phyloP scores from a whole-genome alignment of 1,284 basidiomycete species.

The Ceratobasidium sp. region DNA sequence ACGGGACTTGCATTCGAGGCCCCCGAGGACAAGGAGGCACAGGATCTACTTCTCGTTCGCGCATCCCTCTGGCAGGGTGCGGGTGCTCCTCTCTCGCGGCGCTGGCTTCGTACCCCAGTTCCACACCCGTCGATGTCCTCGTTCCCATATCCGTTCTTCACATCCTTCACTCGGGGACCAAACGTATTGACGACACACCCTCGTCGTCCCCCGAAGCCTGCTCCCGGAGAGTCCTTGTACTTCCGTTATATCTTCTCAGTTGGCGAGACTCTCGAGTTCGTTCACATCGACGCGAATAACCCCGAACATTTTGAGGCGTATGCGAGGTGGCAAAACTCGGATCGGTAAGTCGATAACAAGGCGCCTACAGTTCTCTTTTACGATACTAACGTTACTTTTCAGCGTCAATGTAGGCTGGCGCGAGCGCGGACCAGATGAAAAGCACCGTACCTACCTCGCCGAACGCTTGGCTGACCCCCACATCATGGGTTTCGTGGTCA shows the following conservation, averaged over 20 bases:
- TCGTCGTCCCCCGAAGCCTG: conserved; percentile 67
- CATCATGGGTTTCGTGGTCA: conserved; percentile 64
- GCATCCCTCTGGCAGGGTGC: conserved; percentile 70
- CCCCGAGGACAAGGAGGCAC: background rate
- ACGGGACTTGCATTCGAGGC: conserved; percentile 33
- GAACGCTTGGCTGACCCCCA: conserved; percentile 61
- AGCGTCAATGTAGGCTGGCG: conserved; percentile 65
- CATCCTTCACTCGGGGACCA: conserved; percentile 64
- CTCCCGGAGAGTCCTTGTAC: conserved; percentile 64
- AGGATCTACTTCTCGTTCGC: conserved; percentile 58
- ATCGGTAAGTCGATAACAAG: conserved; percentile 52
- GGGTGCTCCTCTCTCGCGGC: conserved; percentile 60
- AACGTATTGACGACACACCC: conserved; percentile 68
- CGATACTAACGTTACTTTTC: background rate
- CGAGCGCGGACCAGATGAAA: conserved; percentile 65
- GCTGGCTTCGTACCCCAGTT: conserved; percentile 60
- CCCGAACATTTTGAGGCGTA: conserved; percentile 64
- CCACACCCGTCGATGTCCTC: conserved; percentile 52
- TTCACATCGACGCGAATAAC: conserved; percentile 62
- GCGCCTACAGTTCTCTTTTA: background rate
- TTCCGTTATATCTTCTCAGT: conserved; percentile 64
- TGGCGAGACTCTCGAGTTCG: conserved; percentile 62
- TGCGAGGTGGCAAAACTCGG: conserved; percentile 68
- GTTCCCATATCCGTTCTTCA: conserved; percentile 59
- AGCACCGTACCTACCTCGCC: conserved; percentile 65